Conservation (phyloP, 441 rosid genomes). For the Arabidopsis hybrid region DNA sequence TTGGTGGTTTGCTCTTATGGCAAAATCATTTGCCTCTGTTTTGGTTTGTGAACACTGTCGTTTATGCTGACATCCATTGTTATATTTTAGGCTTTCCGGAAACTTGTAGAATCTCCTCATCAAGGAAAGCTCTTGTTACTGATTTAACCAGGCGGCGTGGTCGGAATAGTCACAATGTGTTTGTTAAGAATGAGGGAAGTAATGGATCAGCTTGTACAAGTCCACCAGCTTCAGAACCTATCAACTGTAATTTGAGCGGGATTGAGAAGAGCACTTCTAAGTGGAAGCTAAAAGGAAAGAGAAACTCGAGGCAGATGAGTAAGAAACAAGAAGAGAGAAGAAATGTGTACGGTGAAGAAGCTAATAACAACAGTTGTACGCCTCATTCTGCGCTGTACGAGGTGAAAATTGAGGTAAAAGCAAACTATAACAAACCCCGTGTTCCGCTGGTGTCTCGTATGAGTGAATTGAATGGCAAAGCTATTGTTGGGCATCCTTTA, state of each 20-base stretch:
- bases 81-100: slow-evolving; percentile 25
- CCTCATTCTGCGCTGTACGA: slow-evolving; percentile 59
- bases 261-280: slow-evolving; percentile 74
- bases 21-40: not conserved
- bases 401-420: slow-evolving; percentile 82
- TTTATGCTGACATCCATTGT: slow-evolving; percentile 19
- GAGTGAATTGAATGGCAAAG: slow-evolving; percentile 85
- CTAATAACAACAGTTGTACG: slow-evolving; percentile 34
- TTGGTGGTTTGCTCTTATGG: slow-evolving; percentile 4
- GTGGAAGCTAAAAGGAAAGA: slow-evolving; percentile 97
- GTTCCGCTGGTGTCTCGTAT: slow-evolving; percentile 92
- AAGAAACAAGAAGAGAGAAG: slow-evolving; percentile 64
- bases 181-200: slow-evolving; percentile 52
- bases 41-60: slow-evolving; percentile 19
- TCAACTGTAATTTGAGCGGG: slow-evolving; percentile 28
- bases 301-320: slow-evolving; percentile 80
- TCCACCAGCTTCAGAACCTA: slow-evolving; percentile 51
- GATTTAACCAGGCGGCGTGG: slow-evolving; percentile 52
- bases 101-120: slow-evolving; percentile 30
- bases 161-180: slow-evolving; percentile 50
- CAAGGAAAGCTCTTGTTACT: slow-evolving; percentile 52
- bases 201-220: slow-evolving; percentile 59
- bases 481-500: slow-evolving; percentile 90
- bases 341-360: slow-evolving; percentile 53
- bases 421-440: slow-evolving; percentile 66